phyloP scores from a whole-genome alignment of 169 alveolate species.

The Plasmodium berghei region DNA sequence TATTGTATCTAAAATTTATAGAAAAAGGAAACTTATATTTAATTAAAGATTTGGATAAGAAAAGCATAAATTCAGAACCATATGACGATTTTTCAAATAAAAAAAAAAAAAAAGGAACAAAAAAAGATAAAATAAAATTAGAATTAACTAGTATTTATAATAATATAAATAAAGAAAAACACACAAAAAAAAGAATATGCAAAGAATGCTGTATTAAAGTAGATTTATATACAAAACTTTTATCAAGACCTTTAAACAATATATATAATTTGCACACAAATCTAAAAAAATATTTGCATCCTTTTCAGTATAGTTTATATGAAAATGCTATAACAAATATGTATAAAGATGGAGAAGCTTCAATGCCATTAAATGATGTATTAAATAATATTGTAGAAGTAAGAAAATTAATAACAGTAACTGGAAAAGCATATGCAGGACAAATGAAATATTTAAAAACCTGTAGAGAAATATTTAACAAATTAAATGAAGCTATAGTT shows the following conservation, averaged over 20 bases:
- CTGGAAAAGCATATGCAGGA: constrained; percentile 73
- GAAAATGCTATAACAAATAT: constrained; percentile 64
- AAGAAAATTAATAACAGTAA: constrained; percentile 54
- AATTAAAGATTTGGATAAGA: constrained; percentile 56
- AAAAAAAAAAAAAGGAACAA: constrained; percentile 53
- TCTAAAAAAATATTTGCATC: constrained; percentile 60
- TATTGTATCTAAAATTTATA: constrained; percentile 61
- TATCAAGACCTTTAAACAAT: constrained; percentile 56
- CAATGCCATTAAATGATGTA: constrained; percentile 50
- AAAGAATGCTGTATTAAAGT: constrained; percentile 71
- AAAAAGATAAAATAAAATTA: constrained; percentile 56
- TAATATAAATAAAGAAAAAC: constrained; percentile 74
- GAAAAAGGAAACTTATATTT: constrained; percentile 72
- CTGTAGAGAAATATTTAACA: constrained; percentile 56
- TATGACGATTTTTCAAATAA: constrained; percentile 49
- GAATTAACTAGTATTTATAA: constrained; percentile 68
- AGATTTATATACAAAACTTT: constrained; percentile 62
- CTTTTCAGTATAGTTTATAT: constrained; percentile 65
- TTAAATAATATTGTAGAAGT: constrained; percentile 41
- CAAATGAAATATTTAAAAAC: constrained; percentile 67
- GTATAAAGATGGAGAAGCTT: constrained; percentile 58
- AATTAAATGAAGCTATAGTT: constrained; percentile 63
- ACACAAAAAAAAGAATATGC: constrained; percentile 70
- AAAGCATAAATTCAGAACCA: constrained; percentile 57
- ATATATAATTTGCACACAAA: constrained; percentile 58